Percentiles rank a stretch among this genome's conserved stretches.
phyloP scores from a whole-genome alignment of 2,329 filamentous ascomycete species.

The Ophiostoma himal-ulmi region DNA sequence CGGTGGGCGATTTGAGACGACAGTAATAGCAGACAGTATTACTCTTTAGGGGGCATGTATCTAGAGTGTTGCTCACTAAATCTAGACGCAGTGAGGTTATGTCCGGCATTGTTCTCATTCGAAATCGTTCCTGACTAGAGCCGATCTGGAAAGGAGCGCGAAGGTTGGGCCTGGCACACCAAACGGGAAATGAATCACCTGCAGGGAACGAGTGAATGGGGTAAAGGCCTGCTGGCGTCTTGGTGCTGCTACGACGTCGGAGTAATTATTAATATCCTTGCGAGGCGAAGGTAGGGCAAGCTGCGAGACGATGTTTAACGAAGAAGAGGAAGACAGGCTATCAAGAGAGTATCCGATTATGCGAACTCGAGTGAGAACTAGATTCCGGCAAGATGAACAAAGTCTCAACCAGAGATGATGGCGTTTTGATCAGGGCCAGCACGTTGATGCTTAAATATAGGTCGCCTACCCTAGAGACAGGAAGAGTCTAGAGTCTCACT shows the following conservation, averaged over 20 bases:
- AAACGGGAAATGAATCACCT: conserved; percentile 3
- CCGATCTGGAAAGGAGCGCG: conserved; percentile 5
- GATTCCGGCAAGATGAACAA: too few species aligned
- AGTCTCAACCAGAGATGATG: too few species aligned
- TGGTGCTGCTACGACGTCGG: conserved; percentile 34
- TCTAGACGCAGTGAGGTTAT: not conserved
- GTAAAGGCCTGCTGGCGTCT: conserved; percentile 28
- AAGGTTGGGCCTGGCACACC: not conserved
- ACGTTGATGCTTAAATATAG: too few species aligned
- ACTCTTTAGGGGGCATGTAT: not conserved
- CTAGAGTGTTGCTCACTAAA: too few species aligned
- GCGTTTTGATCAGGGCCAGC: too few species aligned
- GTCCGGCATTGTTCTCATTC: not conserved
- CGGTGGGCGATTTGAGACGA: too few species aligned
- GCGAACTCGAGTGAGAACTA: too few species aligned
- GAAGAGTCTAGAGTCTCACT: not conserved
- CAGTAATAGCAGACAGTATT: not conserved
- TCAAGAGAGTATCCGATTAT: too few species aligned
- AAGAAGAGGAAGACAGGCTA: too few species aligned
- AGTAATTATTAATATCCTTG: not conserved
- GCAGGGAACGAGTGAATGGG: conserved; percentile 9
- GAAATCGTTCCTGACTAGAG: not conserved
- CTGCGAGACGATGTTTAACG: too few species aligned
- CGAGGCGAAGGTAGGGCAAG: too few species aligned
- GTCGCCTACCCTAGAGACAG: too few species aligned